These are phyloP conservation scores for Solanum piurae DNA, from an alignment of 257 asterid species.

Conservation along the genomic window DNA sequence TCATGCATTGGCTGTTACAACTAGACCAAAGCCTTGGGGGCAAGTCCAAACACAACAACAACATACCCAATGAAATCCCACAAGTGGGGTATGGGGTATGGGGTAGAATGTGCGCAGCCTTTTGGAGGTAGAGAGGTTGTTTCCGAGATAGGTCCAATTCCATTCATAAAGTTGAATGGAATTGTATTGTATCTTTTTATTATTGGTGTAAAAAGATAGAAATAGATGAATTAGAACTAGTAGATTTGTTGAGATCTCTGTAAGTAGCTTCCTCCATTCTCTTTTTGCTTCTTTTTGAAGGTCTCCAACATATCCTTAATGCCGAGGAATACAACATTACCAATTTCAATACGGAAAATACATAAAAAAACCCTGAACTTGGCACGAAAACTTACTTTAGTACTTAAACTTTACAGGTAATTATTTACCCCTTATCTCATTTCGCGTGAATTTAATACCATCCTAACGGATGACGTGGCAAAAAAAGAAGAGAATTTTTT, in stretches of 20 bases:
- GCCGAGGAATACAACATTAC: neutral
- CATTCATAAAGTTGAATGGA: neutral
- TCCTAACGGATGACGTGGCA: no score
- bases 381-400: no score
- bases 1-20: neutral
- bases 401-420: no score
- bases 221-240: neutral
- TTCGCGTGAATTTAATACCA: no score
- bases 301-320: neutral
- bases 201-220: neutral
- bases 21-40: neutral
- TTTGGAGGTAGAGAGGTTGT: neutral
- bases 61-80: neutral
- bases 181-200: neutral
- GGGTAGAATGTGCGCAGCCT: neutral
- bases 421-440: no score
- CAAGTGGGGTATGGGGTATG: neutral
- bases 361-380: no score
- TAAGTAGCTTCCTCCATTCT: neutral
- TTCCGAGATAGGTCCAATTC: neutral
- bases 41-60: neutral
- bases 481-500: no score
- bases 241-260: neutral
- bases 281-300: neutral
- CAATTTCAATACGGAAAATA: neutral